Percentiles rank a stretch among this genome's conserved stretches.
Conservation (phyloP, 2,329 filamentous ascomycete species). For the Fusarium fujikuroi region DNA sequence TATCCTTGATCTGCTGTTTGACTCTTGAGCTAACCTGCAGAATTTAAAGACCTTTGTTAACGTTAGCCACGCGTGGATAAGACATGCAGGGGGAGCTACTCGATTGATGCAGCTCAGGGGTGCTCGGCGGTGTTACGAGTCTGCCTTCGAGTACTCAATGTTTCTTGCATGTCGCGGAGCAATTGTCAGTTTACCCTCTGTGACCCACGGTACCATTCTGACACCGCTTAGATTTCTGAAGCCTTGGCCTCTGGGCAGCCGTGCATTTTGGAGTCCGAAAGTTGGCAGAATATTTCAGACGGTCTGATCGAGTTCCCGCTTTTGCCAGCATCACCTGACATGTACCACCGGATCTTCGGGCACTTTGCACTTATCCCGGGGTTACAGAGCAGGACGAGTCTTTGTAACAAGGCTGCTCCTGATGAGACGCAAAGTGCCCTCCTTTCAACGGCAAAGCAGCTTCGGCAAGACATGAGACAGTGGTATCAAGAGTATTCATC, state of each 20-base stretch:
- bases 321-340: background rate
- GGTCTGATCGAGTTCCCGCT: background rate
- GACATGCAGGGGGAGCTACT: background rate
- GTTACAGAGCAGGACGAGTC: fast-evolving
- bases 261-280: fast-evolving
- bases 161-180: background rate
- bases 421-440: fast-evolving
- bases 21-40: background rate
- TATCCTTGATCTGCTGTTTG: fast-evolving
- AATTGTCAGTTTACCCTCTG: fast-evolving
- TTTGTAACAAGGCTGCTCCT: fast-evolving
- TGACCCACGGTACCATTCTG: fast-evolving
- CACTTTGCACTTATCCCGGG: background rate
- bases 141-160: background rate
- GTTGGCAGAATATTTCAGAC: background rate
- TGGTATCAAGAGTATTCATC: background rate
- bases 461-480: fast-evolving
- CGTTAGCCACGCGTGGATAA: background rate
- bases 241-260: background rate
- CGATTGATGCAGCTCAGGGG: background rate
- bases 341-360: background rate
- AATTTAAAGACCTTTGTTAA: background rate
- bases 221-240: fast-evolving
- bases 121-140: background rate
- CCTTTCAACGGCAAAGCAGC: fast-evolving